Evolutionary conservation across 495 filamentous ascomycete species (phyloP).

Genomic region (Antarctomyces pellizariae): DNA sequence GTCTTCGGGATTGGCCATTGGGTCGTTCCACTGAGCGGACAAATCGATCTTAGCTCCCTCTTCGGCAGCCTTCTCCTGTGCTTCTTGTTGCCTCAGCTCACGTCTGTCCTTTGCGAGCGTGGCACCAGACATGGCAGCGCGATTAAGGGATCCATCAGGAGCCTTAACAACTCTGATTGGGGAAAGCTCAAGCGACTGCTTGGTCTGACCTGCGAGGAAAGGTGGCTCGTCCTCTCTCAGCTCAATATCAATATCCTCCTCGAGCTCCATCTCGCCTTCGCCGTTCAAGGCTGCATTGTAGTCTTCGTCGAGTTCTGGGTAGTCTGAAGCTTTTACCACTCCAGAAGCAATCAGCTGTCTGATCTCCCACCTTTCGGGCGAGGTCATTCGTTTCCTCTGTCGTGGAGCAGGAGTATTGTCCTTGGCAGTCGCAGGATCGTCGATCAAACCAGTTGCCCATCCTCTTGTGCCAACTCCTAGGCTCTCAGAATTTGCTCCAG

Average conservation of each 20-base stretch:
- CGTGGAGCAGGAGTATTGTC: too few relatives aligned
- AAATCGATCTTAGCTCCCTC: slow-evolving; percentile 64
- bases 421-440: slow-evolving; percentile 14
- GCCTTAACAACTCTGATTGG: slow-evolving; percentile 94
- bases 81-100: slow-evolving; percentile 73
- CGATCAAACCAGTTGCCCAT: slow-evolving; percentile 9
- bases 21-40: slow-evolving; percentile 85
- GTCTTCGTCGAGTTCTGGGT: slow-evolving; percentile 86
- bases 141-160: slow-evolving; percentile 84
- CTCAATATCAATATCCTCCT: slow-evolving; percentile 95
- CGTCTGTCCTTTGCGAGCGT: slow-evolving; percentile 74
- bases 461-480: slow-evolving; percentile 46
- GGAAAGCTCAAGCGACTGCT: slow-evolving; percentile 80
- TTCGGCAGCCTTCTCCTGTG: slow-evolving; percentile 59
- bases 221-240: slow-evolving; percentile 90
- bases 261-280: slow-evolving; percentile 74
- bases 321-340: slow-evolving; percentile 70
- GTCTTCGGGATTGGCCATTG: slow-evolving; percentile 67
- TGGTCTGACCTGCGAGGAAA: slow-evolving; percentile 88
- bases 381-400: slow-evolving; percentile 80
- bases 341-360: slow-evolving; percentile 89
- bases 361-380: slow-evolving; percentile 93
- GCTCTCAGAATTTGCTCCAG: slow-evolving; percentile 76
- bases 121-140: slow-evolving; percentile 83
- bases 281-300: slow-evolving; percentile 73